These are phyloP conservation scores for Ophiosphaerella korrae DNA, from an alignment of 2,329 filamentous ascomycete genomes.

Conservation along the genomic window DNA sequence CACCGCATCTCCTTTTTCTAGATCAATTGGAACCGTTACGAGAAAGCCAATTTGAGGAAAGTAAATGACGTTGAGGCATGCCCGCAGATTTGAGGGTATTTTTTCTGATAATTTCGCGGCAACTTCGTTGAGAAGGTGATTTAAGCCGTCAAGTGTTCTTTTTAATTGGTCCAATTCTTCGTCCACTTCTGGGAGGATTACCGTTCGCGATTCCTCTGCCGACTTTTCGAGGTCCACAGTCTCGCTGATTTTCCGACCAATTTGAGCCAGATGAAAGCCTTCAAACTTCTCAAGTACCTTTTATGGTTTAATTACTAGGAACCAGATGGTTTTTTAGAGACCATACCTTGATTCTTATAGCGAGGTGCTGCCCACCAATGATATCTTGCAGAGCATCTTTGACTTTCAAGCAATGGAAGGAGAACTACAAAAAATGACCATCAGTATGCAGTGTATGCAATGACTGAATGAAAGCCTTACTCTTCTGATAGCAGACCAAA, in stretches of 20 bases:
- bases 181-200: constrained; percentile 75
- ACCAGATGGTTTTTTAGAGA: background rate
- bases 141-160: constrained; percentile 76
- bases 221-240: constrained; percentile 80
- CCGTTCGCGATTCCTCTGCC: constrained; percentile 70
- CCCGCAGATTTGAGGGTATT: constrained; percentile 63
- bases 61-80: constrained; percentile 77
- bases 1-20: constrained; percentile 61
- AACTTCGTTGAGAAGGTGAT: constrained; percentile 71
- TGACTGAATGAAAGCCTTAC: constrained; percentile 37
- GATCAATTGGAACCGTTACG: constrained; percentile 71
- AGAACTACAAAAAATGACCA: constrained; percentile 60
- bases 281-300: constrained; percentile 67
- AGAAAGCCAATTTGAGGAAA: constrained; percentile 92
- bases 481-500: constrained; percentile 73
- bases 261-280: constrained; percentile 61
- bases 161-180: constrained; percentile 78
- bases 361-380: constrained; percentile 57
- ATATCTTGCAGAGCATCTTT: constrained; percentile 67
- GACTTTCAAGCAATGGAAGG: constrained; percentile 72
- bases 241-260: constrained; percentile 73
- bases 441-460: background rate
- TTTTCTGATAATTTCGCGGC: constrained; percentile 66
- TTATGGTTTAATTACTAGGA: background rate
- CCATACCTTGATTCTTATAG: constrained; percentile 60